A percentile compares a stretch with the other conserved stretches of the same genome.
Conservation (phyloP, 306 rosid genomes). For the Notholithocarpus densiflorus region DNA sequence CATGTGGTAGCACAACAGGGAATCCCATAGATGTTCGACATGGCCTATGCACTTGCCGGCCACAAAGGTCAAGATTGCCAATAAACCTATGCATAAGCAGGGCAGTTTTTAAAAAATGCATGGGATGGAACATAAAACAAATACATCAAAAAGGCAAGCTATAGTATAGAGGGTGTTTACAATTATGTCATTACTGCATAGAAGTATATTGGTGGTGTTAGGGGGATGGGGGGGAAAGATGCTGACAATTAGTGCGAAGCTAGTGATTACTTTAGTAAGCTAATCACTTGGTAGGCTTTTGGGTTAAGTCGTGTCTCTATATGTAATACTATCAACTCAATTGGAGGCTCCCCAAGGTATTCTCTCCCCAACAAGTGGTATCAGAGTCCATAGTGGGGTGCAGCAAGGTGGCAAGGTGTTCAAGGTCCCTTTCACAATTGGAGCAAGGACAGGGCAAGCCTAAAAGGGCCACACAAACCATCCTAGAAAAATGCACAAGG, state of each 20-base stretch:
- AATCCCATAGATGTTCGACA: constrained; percentile 91
- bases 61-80: constrained; percentile 90
- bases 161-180: not conserved
- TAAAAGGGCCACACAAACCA: no score
- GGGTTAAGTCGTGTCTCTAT: no score
- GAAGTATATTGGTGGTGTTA: no score
- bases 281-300: no score
- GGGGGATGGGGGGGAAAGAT: not conserved
- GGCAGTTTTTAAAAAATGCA: not conserved
- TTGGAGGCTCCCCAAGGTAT: no score
- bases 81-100: constrained; percentile 50
- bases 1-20: constrained; percentile 91
- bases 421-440: no score
- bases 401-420: no score
- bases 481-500: no score
- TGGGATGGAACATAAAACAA: not conserved
- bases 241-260: not conserved
- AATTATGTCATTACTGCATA: not conserved
- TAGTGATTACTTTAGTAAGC: not conserved
- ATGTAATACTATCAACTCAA: no score
- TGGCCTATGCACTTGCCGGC: constrained; percentile 79
- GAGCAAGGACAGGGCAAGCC: no score
- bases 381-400: no score
- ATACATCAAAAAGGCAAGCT: not conserved
- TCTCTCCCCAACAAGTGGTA: no score